phyloP scores from a whole-genome alignment of 192 early-diverging fungal genomes.

The Neocallimastix lanati region DNA sequence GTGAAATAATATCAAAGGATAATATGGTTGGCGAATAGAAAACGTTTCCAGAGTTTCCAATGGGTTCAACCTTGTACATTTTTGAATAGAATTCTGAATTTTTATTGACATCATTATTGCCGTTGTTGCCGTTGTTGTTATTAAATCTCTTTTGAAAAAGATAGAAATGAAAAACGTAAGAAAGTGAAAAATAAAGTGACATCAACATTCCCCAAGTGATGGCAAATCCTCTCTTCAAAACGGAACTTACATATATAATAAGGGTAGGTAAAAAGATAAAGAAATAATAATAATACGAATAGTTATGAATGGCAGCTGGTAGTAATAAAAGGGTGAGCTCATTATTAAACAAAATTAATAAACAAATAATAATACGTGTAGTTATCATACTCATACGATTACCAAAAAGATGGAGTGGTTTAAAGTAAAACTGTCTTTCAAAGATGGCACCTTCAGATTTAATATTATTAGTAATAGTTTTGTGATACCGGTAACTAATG shows the following conservation, averaged over 20 bases:
- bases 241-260: not conserved
- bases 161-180: not conserved
- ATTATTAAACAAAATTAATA: not conserved
- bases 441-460: not conserved
- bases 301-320: not conserved
- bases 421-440: not conserved
- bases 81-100: no score
- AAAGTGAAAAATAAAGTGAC: not conserved
- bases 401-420: not conserved
- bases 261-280: not conserved
- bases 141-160: not conserved
- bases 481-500: not conserved
- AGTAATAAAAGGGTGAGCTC: not conserved
- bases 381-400: not conserved
- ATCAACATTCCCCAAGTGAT: not conserved
- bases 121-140: no score
- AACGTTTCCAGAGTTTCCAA: no score
- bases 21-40: not conserved
- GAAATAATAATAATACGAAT: not conserved
- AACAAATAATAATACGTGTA: no score
- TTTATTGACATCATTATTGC: no score
- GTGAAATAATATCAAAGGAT: not conserved
- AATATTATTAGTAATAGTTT: not conserved
- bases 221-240: not conserved
- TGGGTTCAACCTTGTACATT: no score